A percentile compares a stretch with the other conserved stretches of the same genome.
phyloP scores from a whole-genome alignment of 345 rosid genomes.

The Atalantia buxifolia region DNA sequence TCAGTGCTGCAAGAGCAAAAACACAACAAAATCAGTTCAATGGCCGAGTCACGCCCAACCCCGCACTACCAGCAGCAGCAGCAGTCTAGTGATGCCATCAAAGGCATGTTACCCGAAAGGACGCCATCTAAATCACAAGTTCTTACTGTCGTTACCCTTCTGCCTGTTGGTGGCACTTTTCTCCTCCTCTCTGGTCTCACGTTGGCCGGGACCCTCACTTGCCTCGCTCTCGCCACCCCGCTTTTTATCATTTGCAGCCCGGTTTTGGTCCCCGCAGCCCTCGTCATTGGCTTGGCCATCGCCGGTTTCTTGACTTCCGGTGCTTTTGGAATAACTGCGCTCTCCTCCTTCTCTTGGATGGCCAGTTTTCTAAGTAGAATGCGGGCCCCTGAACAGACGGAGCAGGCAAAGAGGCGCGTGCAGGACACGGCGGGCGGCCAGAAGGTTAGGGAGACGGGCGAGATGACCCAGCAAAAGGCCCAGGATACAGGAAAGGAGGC shows the following conservation, averaged over 20 bases:
- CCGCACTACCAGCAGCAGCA: neutral
- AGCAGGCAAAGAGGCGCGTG: slow-evolving; percentile 15
- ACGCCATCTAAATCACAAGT: slow-evolving; percentile 32
- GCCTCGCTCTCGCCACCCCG: slow-evolving; percentile 34
- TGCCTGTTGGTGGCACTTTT: slow-evolving; percentile 32
- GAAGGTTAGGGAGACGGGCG: slow-evolving; percentile 31
- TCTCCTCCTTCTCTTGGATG: slow-evolving; percentile 36
- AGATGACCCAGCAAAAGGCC: slow-evolving; percentile 26
- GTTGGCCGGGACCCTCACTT: slow-evolving; percentile 29
- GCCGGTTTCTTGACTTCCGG: slow-evolving; percentile 40
- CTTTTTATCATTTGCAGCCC: slow-evolving; percentile 46
- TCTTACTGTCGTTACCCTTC: slow-evolving; percentile 24
- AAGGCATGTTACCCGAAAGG: neutral
- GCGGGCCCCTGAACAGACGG: slow-evolving; percentile 22
- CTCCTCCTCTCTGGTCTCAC: slow-evolving; percentile 34
- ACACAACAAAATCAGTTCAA: neutral
- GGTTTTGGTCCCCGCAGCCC: slow-evolving; percentile 37
- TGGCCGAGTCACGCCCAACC: slow-evolving; percentile 15
- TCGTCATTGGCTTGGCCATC: slow-evolving; percentile 30
- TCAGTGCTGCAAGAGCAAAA: neutral
- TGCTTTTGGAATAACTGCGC: slow-evolving; percentile 42
- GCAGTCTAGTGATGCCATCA: neutral
- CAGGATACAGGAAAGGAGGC: slow-evolving; percentile 7
- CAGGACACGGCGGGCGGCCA: slow-evolving; percentile 29
- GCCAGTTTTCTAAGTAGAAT: slow-evolving; percentile 8